These are phyloP conservation scores for Debaryomyces tyrocola DNA, from an alignment of 805 yeast genomes.

Conservation along the genomic window DNA sequence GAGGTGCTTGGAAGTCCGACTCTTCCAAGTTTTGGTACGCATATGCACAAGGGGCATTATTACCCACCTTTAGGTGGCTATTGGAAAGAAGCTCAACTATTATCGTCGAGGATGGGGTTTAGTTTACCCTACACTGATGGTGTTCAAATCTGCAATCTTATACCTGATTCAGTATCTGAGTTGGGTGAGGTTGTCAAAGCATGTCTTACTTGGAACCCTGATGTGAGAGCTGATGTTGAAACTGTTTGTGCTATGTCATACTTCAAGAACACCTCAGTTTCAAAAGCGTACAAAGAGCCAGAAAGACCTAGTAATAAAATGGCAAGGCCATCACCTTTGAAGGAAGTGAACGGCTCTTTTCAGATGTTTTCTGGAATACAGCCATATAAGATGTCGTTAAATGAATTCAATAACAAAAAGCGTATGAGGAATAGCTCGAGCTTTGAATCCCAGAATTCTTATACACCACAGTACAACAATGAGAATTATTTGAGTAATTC, in stretches of 20 bases:
- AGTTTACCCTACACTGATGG: conserved; percentile 59
- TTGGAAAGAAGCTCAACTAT: conserved; percentile 63
- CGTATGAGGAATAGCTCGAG: not conserved
- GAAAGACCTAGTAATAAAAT: conserved; percentile 7
- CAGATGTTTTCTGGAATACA: not conserved
- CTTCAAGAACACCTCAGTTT: conserved; percentile 45
- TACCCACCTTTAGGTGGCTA: conserved; percentile 61
- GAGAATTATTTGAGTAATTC: not conserved
- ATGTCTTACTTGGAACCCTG: conserved; percentile 80
- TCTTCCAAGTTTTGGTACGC: conserved; percentile 20
- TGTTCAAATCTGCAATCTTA: conserved; percentile 41
- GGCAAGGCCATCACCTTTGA: not conserved
- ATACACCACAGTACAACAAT: not conserved
- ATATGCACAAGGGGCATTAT: conserved; percentile 5
- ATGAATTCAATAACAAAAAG: not conserved
- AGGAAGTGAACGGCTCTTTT: not conserved
- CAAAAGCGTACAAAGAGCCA: conserved; percentile 16
- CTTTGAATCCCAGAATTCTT: not conserved
- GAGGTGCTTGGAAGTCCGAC: conserved; percentile 74
- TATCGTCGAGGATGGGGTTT: conserved; percentile 57
- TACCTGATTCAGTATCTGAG: conserved; percentile 45
- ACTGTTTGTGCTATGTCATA: conserved; percentile 51
- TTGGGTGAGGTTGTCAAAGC: conserved; percentile 42
- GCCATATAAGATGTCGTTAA: not conserved
- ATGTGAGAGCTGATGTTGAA: conserved; percentile 54